Evolutionary conservation across 371 early-diverging fungal genomes (phyloP).

Genomic region (Rhizopus delemar): DNA sequence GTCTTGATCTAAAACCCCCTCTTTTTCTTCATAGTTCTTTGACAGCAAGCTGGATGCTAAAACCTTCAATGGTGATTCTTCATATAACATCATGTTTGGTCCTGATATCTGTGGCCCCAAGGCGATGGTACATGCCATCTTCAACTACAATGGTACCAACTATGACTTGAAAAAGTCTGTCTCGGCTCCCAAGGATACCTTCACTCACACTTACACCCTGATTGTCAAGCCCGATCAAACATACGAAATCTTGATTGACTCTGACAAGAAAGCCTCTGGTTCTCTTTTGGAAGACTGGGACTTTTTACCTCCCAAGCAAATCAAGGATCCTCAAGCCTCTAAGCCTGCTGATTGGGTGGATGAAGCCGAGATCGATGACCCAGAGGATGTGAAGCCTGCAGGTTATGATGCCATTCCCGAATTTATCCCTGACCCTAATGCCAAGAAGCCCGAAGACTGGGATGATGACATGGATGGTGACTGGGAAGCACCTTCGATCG

Average conservation of each 20-base stretch:
- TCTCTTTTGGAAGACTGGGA: slow-evolving; percentile 85
- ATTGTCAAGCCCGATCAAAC: slow-evolving; percentile 88
- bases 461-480: slow-evolving; percentile 84
- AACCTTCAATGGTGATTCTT: slow-evolving; percentile 84
- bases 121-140: slow-evolving; percentile 93
- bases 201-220: slow-evolving; percentile 91
- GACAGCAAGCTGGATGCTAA: slow-evolving; percentile 61
- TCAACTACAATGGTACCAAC: slow-evolving; percentile 93
- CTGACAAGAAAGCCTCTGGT: slow-evolving; percentile 69
- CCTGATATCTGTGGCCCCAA: slow-evolving; percentile 95
- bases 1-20: too few species aligned
- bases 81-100: slow-evolving; percentile 94
- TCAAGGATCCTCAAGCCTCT: slow-evolving; percentile 85
- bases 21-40: slow-evolving; percentile 43
- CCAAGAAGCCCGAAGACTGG: slow-evolving; percentile 93
- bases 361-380: slow-evolving; percentile 83
- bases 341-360: slow-evolving; percentile 97
- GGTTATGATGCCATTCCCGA: slow-evolving; percentile 85
- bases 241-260: slow-evolving; percentile 84
- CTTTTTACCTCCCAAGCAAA: slow-evolving; percentile 87
- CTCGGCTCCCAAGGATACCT: slow-evolving; percentile 71
- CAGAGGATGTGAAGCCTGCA: slow-evolving; percentile 83
- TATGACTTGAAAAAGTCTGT: slow-evolving; percentile 69
- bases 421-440: slow-evolving; percentile 82
- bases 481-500: slow-evolving; percentile 86